Evolutionary conservation across 371 early-diverging fungal species (phyloP), one percentile per base, ranked within the genome.

Genomic region (Rhizomucor pusillus): DNA sequence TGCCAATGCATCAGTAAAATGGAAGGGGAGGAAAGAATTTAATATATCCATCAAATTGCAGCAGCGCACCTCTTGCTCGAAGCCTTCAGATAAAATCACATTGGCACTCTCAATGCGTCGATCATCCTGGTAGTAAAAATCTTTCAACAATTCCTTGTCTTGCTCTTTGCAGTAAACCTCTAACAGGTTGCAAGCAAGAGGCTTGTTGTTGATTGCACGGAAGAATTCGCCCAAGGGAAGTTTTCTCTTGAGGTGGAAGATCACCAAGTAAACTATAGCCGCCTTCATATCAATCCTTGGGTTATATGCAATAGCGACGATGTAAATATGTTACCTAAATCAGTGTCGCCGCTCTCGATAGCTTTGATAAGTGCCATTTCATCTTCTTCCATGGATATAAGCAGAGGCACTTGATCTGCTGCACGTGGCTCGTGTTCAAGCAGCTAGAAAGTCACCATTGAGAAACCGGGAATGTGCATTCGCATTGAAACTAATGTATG

Each of bases 121-220:
- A 63, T 98, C 99, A 58, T 95, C 95, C 69, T 97, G 97, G 65
- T 90, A 95, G 63, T 95, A 97, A 57, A 94, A 97, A 61, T 95
- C 90, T 50, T 88, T 87, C 47, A 98, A 75, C 0, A 96, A 66
- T 14, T 88, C 84, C 20, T 79, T 69, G 47, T 90, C 89, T 63
- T 88, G 88, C 33, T 89, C 79, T 35, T 80, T 84, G 67, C 88
- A 81, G 66, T 93, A 96, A 3, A 84, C 80, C 59, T 94, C 94
- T 20, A 98, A 70, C 9, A 96, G 64, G 25, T 77, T 82, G 55
- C 89, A 82, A 3, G 97, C 98, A 19, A 91, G 66, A 0, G 90
- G 91, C 44, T 91, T 88, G 49, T 86, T 84, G 47, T 88, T 85
- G 50, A 96, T 79, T 36, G 89, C 63, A 13, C 90, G 82, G 78